Evolutionary conservation across 2,329 filamentous ascomycete species (phyloP), one percentile per base, ranked within the genome.

Genomic region (Metarhizium guizhouense): DNA sequence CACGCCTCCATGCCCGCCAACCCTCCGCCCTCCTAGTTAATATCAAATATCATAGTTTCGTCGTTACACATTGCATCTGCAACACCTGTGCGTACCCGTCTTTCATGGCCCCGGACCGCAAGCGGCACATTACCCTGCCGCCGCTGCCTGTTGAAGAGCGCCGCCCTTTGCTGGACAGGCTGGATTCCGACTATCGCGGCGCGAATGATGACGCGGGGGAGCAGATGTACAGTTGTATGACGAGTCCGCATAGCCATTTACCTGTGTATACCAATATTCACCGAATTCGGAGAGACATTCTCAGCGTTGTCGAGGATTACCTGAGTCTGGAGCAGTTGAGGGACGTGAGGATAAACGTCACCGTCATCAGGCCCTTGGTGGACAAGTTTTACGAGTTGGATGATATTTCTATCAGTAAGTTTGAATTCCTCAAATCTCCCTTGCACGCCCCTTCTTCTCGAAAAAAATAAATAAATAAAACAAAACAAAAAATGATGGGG

Each of bases 261-360:
- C 85, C 86, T 43, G 84, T 91, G 14, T 92, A 91, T 72, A 87
- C 81, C 52, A 91, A 85, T 60, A 90, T 91, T 63, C 88, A 91
- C 68, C 79, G 85, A 58, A 84, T 86, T 67, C 78, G 82, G 40
- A 78, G 81, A 66, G 83, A 86, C 67, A 80, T 87, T 56, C 74
- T 79, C 58, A 80, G 78, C 56, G 82, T 84, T 34, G 82, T 85
- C 52, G 83, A 85, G 72, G 79, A 81, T 67, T 80, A 80, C 62
- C 69, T 83, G 65, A 89, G 83, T 56, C 74, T 87, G 55, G 87
- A 91, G 62, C 89, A 94, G 74, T 75, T 95, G 59, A 82, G 86
- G 64, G 87, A 90, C 67, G 85, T 90, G 55, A 82, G 88, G 57
- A 90, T 94, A 76, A 94, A 94, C 67, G 81, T 89, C 52, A 80